phyloP scores from a whole-genome alignment of 306 rosid species.

The Fagus crenata region DNA sequence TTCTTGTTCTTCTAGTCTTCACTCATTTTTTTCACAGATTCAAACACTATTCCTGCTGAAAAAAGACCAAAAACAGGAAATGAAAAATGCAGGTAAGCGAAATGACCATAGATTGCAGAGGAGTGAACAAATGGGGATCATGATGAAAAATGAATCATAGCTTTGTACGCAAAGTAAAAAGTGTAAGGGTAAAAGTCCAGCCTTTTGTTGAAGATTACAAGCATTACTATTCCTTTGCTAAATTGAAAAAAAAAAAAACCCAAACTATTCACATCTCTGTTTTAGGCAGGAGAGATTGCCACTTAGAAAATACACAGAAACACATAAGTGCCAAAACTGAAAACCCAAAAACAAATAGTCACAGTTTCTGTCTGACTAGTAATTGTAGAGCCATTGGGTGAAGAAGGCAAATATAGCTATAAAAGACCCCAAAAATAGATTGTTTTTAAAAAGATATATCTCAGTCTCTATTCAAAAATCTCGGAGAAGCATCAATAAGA shows the following conservation, averaged over 20 bases:
- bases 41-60: constrained; percentile 37
- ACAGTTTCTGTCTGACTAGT: constrained; percentile 29
- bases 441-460: constrained; percentile 10
- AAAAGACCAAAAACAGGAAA: constrained; percentile 28
- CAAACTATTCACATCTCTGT: constrained; percentile 35
- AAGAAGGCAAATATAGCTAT: constrained; percentile 1
- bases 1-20: constrained; percentile 26
- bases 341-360: constrained; percentile 17
- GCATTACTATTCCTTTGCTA: constrained; percentile 52
- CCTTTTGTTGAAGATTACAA: constrained; percentile 44
- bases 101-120: constrained; percentile 25
- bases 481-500: constrained; percentile 6
- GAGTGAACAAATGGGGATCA: constrained; percentile 36
- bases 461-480: constrained; percentile 27
- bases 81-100: constrained; percentile 51
- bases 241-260: constrained; percentile 26
- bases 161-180: constrained; percentile 37
- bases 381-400: constrained; percentile 28
- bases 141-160: constrained; percentile 44
- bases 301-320: not conserved
- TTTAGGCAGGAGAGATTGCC: constrained; percentile 38
- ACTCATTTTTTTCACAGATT: constrained; percentile 40
- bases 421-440: constrained; percentile 12
- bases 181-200: constrained; percentile 32
- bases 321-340: not conserved